These are phyloP conservation scores for Suhomyces tanzawaensis DNA, from an alignment of 805 yeast genomes.

Conservation along the genomic window DNA sequence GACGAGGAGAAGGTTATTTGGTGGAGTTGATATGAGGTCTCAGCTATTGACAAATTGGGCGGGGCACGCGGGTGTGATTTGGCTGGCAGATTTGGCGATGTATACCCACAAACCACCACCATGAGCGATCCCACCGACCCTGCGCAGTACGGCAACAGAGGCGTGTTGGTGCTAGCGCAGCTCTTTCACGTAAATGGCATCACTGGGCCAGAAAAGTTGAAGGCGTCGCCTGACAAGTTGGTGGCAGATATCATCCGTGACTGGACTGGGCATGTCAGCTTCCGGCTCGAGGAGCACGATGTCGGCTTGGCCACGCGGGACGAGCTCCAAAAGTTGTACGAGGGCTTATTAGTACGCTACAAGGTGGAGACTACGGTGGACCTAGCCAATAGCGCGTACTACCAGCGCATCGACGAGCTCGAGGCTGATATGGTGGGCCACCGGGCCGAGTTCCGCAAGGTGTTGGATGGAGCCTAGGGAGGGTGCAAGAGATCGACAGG, in stretches of 20 bases:
- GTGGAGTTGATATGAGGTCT: not conserved
- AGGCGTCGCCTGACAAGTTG: constrained; percentile 11
- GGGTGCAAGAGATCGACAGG: too few species aligned
- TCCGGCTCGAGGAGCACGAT: constrained; percentile 25
- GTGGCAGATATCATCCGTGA: constrained; percentile 23
- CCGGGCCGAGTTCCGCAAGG: constrained; percentile 23
- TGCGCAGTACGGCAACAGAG: constrained; percentile 19
- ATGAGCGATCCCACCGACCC: not conserved
- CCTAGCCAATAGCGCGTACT: constrained; percentile 37
- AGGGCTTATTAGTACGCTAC: constrained; percentile 24
- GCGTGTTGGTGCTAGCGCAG: constrained; percentile 37
- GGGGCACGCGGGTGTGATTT: not conserved
- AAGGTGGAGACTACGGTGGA: constrained; percentile 31
- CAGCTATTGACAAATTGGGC: constrained; percentile 8
- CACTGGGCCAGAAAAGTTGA: constrained; percentile 20
- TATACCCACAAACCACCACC: not conserved
- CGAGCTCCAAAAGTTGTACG: constrained; percentile 24
- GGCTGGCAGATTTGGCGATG: not conserved
- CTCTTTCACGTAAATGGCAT: constrained; percentile 34
- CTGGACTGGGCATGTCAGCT: constrained; percentile 32
- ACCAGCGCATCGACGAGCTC: constrained; percentile 30
- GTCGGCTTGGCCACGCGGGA: constrained; percentile 14
- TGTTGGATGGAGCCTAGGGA: too few species aligned
- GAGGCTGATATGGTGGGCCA: constrained; percentile 22
- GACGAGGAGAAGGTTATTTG: not conserved